Percentiles rank a stretch among this genome's conserved stretches.
Conservation (phyloP, 129 eudicot genomes). For the Gnaphalium uliginosum region DNA sequence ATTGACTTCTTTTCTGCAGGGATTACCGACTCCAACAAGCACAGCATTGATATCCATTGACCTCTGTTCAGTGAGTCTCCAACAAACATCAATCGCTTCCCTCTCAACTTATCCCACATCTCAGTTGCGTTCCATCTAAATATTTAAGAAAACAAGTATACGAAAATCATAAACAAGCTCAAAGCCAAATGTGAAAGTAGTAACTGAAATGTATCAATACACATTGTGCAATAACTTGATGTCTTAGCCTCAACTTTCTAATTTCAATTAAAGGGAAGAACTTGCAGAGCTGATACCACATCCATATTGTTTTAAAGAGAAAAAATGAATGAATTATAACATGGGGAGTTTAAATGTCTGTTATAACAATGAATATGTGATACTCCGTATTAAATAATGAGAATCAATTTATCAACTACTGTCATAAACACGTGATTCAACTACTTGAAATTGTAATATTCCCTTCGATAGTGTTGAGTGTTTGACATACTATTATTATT, state of each 20-base stretch:
- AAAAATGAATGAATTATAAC: not conserved
- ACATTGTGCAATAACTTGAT: not conserved
- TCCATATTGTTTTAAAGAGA: not conserved
- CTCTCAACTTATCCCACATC: slow-evolving; percentile 86
- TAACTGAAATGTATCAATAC: not conserved
- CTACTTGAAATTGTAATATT: not conserved
- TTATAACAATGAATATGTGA: not conserved
- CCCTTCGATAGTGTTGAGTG: not conserved
- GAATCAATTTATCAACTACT: not conserved
- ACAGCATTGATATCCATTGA: slow-evolving; percentile 97
- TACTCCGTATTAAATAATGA: not conserved
- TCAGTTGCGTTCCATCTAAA: slow-evolving; percentile 80
- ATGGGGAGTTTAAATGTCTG: not conserved
- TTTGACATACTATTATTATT: not conserved
- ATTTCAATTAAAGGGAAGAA: not conserved
- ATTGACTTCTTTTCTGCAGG: slow-evolving; percentile 87
- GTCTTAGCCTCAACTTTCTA: not conserved
- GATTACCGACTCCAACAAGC: slow-evolving; percentile 71
- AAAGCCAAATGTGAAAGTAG: not conserved
- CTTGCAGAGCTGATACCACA: not conserved
- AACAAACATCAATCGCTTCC: slow-evolving; percentile 88
- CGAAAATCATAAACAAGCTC: not conserved
- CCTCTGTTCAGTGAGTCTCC: slow-evolving; percentile 98
- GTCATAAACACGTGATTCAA: not conserved
- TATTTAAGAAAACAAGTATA: slow-evolving; percentile 24